Percentiles rank a stretch among this genome's conserved stretches.
Evolutionary conservation across 208 protist species (phyloP).

Genomic region (Leishmania aethiopica): DNA sequence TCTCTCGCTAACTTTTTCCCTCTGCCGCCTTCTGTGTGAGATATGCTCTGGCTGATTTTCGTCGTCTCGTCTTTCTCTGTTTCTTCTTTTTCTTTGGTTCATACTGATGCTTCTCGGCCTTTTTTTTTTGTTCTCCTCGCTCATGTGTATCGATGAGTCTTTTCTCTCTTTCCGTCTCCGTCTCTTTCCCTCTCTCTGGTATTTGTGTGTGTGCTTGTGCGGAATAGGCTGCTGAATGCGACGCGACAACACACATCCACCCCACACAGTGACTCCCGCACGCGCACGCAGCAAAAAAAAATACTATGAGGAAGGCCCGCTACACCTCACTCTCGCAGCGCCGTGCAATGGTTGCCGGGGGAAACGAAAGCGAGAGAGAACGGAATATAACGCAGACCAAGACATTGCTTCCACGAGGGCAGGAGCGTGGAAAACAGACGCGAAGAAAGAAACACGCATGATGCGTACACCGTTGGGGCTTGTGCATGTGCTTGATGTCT

Average conservation of each 20-base stretch:
- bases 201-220: background rate
- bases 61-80: background rate
- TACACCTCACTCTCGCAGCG: background rate
- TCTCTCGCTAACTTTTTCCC: background rate
- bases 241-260: background rate
- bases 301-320: background rate
- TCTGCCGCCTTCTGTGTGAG: background rate
- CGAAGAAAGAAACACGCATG: background rate
- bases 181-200: background rate
- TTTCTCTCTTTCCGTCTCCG: background rate
- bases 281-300: background rate
- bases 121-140: background rate
- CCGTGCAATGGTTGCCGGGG: background rate
- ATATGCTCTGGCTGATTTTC: background rate
- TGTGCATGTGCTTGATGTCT: background rate
- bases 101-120: background rate
- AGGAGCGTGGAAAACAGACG: background rate
- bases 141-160: background rate
- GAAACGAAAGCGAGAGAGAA: background rate
- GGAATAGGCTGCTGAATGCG: background rate
- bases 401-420: background rate
- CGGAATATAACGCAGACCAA: background rate
- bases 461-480: background rate
- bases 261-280: background rate
- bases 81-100: background rate